Evolutionary conservation across 176 grass and related monocot species (phyloP).

Genomic region (Carex parvula): DNA sequence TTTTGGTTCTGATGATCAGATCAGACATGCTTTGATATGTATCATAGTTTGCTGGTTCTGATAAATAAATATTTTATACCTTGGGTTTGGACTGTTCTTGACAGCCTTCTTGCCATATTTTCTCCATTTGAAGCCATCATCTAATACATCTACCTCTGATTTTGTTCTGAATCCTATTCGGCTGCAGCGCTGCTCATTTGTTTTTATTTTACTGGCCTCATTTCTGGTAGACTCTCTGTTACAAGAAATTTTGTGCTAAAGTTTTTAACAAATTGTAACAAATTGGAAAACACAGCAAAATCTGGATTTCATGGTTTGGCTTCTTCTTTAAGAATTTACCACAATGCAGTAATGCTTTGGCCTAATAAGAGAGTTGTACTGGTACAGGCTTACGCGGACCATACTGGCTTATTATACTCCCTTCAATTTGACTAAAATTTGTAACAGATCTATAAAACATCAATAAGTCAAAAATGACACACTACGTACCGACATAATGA

Average conservation of each 20-base stretch:
- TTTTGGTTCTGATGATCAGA: not conserved
- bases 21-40: not conserved
- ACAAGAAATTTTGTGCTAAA: not conserved
- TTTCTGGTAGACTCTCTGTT: not conserved
- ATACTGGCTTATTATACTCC: not conserved
- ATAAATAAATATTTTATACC: constrained; percentile 25
- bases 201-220: not conserved
- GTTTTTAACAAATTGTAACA: not conserved
- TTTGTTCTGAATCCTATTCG: constrained; percentile 76
- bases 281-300: not conserved
- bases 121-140: constrained; percentile 97
- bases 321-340: not conserved
- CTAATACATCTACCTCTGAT: constrained; percentile 75
- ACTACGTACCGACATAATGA: not conserved
- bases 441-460: not conserved
- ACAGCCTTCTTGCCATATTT: constrained; percentile 98
- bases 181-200: not conserved
- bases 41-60: not conserved
- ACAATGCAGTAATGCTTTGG: not conserved
- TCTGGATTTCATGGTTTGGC: not conserved
- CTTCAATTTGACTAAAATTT: not conserved
- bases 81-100: constrained; percentile 93
- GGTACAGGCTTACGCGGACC: not conserved
- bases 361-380: not conserved
- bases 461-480: not conserved